Evolutionary conservation across 2,329 filamentous ascomycete species (phyloP).

Genomic region (Penicillium sp.): DNA sequence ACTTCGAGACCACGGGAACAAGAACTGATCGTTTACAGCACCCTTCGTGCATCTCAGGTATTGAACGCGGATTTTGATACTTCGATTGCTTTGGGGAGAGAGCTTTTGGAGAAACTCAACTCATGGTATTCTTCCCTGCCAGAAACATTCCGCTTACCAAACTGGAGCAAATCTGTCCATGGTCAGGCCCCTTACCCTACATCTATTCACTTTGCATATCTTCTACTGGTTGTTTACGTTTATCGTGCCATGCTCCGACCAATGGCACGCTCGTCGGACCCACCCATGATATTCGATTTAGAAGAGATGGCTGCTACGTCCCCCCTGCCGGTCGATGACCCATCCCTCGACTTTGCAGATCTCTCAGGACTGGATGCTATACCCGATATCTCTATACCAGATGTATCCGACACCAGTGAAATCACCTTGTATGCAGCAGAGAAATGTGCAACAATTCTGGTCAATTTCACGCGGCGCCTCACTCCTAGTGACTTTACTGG

Average conservation of each 20-base stretch:
- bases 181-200: conserved; percentile 25
- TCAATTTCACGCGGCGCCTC: conserved; percentile 29
- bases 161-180: conserved; percentile 28
- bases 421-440: conserved; percentile 31
- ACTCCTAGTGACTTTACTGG: conserved; percentile 28
- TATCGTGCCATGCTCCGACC: conserved; percentile 37
- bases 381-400: conserved; percentile 26
- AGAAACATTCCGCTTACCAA: conserved; percentile 28
- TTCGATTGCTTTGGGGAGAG: conserved; percentile 29
- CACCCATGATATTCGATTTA: conserved; percentile 28
- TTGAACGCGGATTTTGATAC: conserved; percentile 31
- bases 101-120: conserved; percentile 30
- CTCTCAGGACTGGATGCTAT: conserved; percentile 23
- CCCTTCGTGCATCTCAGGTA: conserved; percentile 30
- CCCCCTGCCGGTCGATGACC: conserved; percentile 18
- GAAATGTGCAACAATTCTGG: conserved; percentile 31
- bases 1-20: not conserved
- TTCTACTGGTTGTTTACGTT: conserved; percentile 36
- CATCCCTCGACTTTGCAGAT: conserved; percentile 25
- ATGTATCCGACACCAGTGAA: conserved; percentile 25
- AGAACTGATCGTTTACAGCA: conserved; percentile 13
- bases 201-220: conserved; percentile 35
- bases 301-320: conserved; percentile 25
- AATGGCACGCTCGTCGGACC: conserved; percentile 28
- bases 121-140: conserved; percentile 32